phyloP scores from a whole-genome alignment of 495 filamentous ascomycete genomes.

The Aspergillus panamensis region DNA sequence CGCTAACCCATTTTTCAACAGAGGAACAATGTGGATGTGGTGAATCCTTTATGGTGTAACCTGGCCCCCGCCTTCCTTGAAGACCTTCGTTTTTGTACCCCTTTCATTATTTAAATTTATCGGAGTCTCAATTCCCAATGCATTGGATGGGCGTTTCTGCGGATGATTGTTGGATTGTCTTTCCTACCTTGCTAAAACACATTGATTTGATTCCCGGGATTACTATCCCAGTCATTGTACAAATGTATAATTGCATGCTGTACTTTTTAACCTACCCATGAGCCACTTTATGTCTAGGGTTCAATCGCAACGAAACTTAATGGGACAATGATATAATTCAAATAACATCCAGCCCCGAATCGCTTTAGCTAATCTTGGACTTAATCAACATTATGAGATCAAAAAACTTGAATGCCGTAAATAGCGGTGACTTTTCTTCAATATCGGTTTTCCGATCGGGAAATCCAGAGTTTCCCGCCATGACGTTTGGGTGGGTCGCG shows the following conservation, averaged over 20 bases:
- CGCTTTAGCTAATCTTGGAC: background rate
- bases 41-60: slow-evolving; percentile 88
- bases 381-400: background rate
- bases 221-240: slow-evolving; percentile 20
- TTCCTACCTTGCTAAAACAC: slow-evolving; percentile 26
- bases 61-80: slow-evolving; percentile 17
- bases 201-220: slow-evolving; percentile 38
- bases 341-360: background rate
- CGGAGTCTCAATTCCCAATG: slow-evolving; percentile 30
- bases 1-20: slow-evolving; percentile 44
- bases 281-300: background rate
- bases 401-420: background rate
- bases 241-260: slow-evolving; percentile 1
- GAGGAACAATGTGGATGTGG: slow-evolving; percentile 97
- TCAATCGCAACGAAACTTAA: background rate
- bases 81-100: slow-evolving; percentile 14
- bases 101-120: slow-evolving; percentile 12
- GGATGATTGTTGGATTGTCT: slow-evolving; percentile 15
- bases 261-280: background rate
- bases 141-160: slow-evolving; percentile 44
- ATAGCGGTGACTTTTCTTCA: background rate
- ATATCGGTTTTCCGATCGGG: slow-evolving; percentile 10
- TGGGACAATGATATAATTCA: background rate
- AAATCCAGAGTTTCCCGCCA: slow-evolving; percentile 10
- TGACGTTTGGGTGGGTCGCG: background rate